Evolutionary conservation across 2,329 filamentous ascomycete genomes (phyloP), one percentile per base, ranked within the genome.

Genomic region (Sarocladiaceae sp.): DNA sequence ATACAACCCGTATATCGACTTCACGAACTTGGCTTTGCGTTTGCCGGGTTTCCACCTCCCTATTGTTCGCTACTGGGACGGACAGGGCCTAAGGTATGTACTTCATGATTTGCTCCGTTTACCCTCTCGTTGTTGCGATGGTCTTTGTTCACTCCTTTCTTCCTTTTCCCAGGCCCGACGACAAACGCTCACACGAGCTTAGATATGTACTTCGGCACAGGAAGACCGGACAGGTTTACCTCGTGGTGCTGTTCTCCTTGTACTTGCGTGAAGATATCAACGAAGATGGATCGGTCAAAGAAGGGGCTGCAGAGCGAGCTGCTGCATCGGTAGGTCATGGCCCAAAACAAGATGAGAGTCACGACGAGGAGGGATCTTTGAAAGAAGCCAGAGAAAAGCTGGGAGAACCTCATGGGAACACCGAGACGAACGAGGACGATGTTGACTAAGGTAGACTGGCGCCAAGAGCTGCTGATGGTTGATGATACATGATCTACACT

Each of bases 191-290:
- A 75, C 89, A 95, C 72, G 79, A 84, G 59, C 81, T 95, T 72
- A 92, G 92, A 79, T 97, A 97, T 71, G 90, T 95, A 54, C 79
- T 97, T 64, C 93, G 92, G 65, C 88, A 97, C 69, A 83, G 82
- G 55, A 69, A 76, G 20, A 93, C 88, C 0, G 81, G 81, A 46
- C 80, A 88, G 29, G 79, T 89, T 15, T 89, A 96, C 60, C 82
- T 96, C 26, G 89, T 93, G 42, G 76, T 97, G 15, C 70, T 90
- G 4, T 93, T 97, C 66, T 87, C 85, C 17, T 74, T 97, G 3
- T 77, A 94, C 54, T 79, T 86, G 8, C 84, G 82, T 52, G 84
- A 88, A 44, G 77, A 87, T 55, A 71, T 85, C 29, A 76, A 82
- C 57, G 78, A 83, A 54, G 74, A 83, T 49, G 82, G 80, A 1